Conservation (phyloP, 352 stramenopile genomes). For the Phytophthora parvispora region DNA sequence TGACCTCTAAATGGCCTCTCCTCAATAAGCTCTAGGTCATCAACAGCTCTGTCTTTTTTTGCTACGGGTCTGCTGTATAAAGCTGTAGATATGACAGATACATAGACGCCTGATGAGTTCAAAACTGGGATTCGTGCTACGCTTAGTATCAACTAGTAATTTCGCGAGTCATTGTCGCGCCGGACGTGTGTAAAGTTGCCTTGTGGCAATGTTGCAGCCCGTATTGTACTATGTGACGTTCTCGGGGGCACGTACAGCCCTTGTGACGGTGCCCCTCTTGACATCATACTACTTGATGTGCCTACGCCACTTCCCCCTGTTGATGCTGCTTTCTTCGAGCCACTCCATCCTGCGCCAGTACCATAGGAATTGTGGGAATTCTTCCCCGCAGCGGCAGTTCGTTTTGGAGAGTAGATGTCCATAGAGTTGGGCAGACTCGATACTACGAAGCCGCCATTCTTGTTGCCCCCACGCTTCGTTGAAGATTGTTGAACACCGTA, state of each 20-base stretch:
- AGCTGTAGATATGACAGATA: neutral
- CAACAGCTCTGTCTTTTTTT: too few relatives aligned
- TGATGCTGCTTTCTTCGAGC: conserved; percentile 25
- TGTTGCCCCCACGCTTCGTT: conserved; percentile 36
- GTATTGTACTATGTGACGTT: conserved; percentile 55
- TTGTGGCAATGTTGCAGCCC: conserved; percentile 29
- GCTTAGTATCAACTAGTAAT: conserved; percentile 33
- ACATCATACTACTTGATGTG: conserved; percentile 16
- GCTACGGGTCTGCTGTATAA: too few relatives aligned
- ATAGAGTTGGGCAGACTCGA: conserved; percentile 49
- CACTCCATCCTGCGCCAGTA: conserved; percentile 22
- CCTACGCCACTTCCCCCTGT: neutral
- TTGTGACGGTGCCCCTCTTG: conserved; percentile 29
- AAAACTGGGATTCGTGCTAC: conserved; percentile 36
- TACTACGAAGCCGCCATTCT: conserved; percentile 6
- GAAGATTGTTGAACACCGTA: conserved; percentile 33
- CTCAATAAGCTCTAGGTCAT: neutral
- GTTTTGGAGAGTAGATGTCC: conserved; percentile 68
- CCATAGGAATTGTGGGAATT: conserved; percentile 19
- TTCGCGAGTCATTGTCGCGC: conserved; percentile 34
- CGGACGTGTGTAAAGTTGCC: conserved; percentile 25
- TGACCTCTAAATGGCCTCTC: conserved; percentile 9
- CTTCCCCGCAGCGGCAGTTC: conserved; percentile 29
- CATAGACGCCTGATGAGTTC: conserved; percentile 3
- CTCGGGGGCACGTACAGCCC: conserved; percentile 46